Evolutionary conservation across 2,329 filamentous ascomycete genomes (phyloP).

Genomic region (Pseudopithomyces maydicus): DNA sequence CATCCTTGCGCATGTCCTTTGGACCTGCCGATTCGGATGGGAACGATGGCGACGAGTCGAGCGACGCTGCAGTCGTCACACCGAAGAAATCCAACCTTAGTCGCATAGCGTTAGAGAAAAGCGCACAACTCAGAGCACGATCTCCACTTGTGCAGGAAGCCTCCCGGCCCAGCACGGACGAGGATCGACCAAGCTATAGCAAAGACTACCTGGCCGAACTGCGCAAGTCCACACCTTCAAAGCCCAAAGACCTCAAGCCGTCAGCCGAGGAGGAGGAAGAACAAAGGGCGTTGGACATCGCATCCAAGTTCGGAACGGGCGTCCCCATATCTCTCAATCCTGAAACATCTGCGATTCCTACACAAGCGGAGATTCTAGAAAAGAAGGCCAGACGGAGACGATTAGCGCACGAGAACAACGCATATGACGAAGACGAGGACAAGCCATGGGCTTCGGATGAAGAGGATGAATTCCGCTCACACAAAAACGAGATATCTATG

Average conservation of each 20-base stretch:
- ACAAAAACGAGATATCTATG: slow-evolving; percentile 52
- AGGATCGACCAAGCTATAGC: slow-evolving; percentile 79
- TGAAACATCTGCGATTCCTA: slow-evolving; percentile 65
- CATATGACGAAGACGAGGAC: slow-evolving; percentile 56
- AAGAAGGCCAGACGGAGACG: slow-evolving; percentile 90
- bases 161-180: slow-evolving; percentile 58
- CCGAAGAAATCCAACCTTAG: slow-evolving; percentile 68
- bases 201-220: slow-evolving; percentile 86
- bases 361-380: slow-evolving; percentile 83
- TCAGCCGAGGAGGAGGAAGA: slow-evolving; percentile 50
- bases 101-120: slow-evolving; percentile 69
- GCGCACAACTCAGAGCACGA: slow-evolving; percentile 63
- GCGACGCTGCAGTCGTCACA: slow-evolving; percentile 59
- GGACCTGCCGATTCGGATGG: slow-evolving; percentile 62
- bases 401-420: slow-evolving; percentile 72
- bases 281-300: slow-evolving; percentile 52
- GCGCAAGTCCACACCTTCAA: slow-evolving; percentile 82
- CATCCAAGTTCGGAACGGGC: slow-evolving; percentile 61
- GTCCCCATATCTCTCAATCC: slow-evolving; percentile 39
- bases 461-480: slow-evolving; percentile 46
- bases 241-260: slow-evolving; percentile 66
- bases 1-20: slow-evolving; percentile 77
- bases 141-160: slow-evolving; percentile 55
- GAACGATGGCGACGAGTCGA: slow-evolving; percentile 58
- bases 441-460: slow-evolving; percentile 48